Percentiles rank a stretch among this genome's conserved stretches.
Evolutionary conservation across 2,329 filamentous ascomycete species (phyloP).

Genomic region (Mycosphaerella sp.): DNA sequence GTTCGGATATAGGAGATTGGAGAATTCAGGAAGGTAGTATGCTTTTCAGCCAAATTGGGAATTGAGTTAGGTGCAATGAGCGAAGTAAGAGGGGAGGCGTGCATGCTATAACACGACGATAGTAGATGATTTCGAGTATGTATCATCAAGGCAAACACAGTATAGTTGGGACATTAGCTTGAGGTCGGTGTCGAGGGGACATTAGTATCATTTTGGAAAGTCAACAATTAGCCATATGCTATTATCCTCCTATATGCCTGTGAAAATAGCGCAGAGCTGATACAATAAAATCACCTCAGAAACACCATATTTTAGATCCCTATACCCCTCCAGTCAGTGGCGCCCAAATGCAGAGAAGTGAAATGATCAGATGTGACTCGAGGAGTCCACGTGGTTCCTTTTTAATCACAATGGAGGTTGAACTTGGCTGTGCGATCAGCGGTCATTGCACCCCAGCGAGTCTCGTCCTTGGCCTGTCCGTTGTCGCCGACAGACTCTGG

Average conservation of each 20-base stretch:
- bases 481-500: constrained; percentile 57
- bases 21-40: not conserved
- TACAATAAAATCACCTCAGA: not conserved
- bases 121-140: not conserved
- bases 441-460: constrained; percentile 63
- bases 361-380: not conserved
- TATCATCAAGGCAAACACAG: no score
- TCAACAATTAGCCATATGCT: not conserved
- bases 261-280: not conserved
- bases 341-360: not conserved
- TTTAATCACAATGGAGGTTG: constrained; percentile 18
- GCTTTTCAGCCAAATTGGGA: not conserved
- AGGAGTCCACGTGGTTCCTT: not conserved
- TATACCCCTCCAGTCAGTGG: not conserved
- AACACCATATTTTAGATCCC: not conserved
- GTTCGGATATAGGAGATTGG: not conserved
- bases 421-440: constrained; percentile 29
- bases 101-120: not conserved
- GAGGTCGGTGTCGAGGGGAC: not conserved
- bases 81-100: not conserved
- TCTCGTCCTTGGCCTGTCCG: constrained; percentile 54
- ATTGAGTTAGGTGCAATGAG: not conserved
- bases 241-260: not conserved
- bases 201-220: not conserved
- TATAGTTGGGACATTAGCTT: no score